Percentiles rank a stretch among this genome's conserved stretches.
phyloP scores from a whole-genome alignment of 768 basidiomycete species.

The Russula ochroleuca region DNA sequence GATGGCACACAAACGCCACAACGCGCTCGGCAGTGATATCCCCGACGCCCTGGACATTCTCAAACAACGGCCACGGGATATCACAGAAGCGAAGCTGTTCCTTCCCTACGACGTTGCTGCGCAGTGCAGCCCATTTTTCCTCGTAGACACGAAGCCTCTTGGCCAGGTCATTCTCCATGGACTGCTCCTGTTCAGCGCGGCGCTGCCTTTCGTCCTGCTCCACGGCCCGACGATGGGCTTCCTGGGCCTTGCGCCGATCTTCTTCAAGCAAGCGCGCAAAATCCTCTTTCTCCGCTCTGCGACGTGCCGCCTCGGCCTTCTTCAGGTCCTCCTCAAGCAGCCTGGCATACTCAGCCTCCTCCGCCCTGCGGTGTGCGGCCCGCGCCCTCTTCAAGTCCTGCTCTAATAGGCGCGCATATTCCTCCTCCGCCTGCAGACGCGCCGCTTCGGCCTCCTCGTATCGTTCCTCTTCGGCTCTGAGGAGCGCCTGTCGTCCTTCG shows the following conservation, averaged over 20 bases:
- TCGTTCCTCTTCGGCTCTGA: not conserved
- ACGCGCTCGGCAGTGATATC: conserved; percentile 40
- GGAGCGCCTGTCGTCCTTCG: not conserved
- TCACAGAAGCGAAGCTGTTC: conserved; percentile 31
- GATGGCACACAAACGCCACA: conserved; percentile 41
- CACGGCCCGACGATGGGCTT: conserved; percentile 5
- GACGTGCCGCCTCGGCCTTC: conserved; percentile 11
- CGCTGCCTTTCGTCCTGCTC: conserved; percentile 2
- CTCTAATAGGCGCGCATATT: not conserved
- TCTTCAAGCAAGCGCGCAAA: conserved; percentile 4
- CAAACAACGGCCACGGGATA: conserved; percentile 46
- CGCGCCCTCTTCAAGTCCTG: conserved; percentile 5
- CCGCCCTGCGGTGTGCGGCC: not conserved
- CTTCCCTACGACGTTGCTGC: not conserved
- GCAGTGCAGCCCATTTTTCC: conserved; percentile 22
- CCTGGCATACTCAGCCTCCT: not conserved
- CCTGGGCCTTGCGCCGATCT: conserved; percentile 9
- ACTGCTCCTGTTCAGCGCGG: not conserved
- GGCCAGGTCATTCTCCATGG: not conserved
- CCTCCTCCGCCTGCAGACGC: not conserved
- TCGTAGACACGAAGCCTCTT: conserved; percentile 22
- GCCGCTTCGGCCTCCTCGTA: not conserved
- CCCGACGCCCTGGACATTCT: conserved; percentile 25
- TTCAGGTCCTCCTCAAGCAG: conserved; percentile 1
- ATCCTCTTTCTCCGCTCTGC: not conserved